phyloP scores from a whole-genome alignment of 768 basidiomycete species.

The Pisolithus marmoratus region DNA sequence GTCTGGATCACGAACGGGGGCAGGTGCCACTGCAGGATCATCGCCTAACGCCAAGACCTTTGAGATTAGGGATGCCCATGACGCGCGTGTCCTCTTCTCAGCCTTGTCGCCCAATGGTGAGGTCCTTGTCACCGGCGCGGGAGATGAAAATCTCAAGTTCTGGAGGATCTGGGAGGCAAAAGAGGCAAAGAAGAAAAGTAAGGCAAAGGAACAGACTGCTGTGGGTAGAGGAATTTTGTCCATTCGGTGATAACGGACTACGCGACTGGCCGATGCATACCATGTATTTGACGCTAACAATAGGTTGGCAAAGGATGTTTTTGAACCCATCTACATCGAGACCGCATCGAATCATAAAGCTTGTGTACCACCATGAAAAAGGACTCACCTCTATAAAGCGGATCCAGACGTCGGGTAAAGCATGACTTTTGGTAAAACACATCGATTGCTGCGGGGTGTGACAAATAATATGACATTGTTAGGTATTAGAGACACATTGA shows the following conservation, averaged over 20 bases:
- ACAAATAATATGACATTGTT: background rate
- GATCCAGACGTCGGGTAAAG: background rate
- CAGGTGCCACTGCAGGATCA: slow-evolving; percentile 17
- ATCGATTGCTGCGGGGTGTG: background rate
- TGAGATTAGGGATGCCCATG: slow-evolving; percentile 87
- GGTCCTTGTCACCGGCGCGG: slow-evolving; percentile 86
- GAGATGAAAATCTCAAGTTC: slow-evolving; percentile 96
- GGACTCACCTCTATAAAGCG: background rate
- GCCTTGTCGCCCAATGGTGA: slow-evolving; percentile 85
- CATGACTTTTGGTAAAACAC: too few relatives aligned
- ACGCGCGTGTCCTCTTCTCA: slow-evolving; percentile 83
- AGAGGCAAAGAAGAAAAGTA: slow-evolving; percentile 29
- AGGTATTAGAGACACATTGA: background rate
- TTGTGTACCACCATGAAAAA: too few relatives aligned
- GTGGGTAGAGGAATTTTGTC: slow-evolving; percentile 29
- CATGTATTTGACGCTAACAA: too few relatives aligned
- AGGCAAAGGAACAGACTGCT: slow-evolving; percentile 29
- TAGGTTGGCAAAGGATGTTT: background rate
- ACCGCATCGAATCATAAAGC: background rate
- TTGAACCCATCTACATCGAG: background rate
- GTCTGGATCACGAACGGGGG: slow-evolving; percentile 66
- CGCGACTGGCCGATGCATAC: too few relatives aligned
- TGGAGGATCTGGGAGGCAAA: slow-evolving; percentile 81
- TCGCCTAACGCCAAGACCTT: slow-evolving; percentile 20
- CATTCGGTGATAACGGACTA: slow-evolving; percentile 25